A percentile compares a stretch with the other conserved stretches of the same genome.
phyloP scores from a whole-genome alignment of 1,139 yeast species.

The Pichia sp. region DNA sequence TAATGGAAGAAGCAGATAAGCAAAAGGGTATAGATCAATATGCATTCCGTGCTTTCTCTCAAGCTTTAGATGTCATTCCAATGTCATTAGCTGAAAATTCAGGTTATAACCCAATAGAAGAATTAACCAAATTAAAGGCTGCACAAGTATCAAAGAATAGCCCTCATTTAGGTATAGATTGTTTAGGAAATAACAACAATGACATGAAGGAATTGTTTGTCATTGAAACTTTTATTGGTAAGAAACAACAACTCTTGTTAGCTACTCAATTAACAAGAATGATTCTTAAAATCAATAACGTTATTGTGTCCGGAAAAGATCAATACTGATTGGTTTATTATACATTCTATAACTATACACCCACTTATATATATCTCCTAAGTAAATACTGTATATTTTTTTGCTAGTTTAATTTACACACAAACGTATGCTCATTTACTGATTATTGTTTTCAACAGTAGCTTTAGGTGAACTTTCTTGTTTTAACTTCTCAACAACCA shows the following conservation, averaged over 20 bases:
- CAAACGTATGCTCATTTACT: too few species aligned
- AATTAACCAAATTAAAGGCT: slow-evolving; percentile 79
- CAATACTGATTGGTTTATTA: slow-evolving; percentile 22
- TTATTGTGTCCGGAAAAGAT: slow-evolving; percentile 58
- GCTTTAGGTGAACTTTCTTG: slow-evolving; percentile 1
- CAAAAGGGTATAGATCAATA: slow-evolving; percentile 96
- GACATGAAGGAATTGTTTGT: slow-evolving; percentile 95
- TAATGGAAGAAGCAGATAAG: slow-evolving; percentile 87
- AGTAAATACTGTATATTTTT: slow-evolving; percentile 12
- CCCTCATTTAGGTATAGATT: slow-evolving; percentile 86
- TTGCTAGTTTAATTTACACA: too few species aligned
- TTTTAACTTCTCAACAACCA: slow-evolving; percentile 22
- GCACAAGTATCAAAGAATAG: slow-evolving; percentile 75
- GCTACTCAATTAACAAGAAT: slow-evolving; percentile 98
- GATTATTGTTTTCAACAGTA: too few species aligned
- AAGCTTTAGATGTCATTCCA: slow-evolving; percentile 89
- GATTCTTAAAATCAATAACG: slow-evolving; percentile 96
- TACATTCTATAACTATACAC: slow-evolving; percentile 1
- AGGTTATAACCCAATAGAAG: slow-evolving; percentile 91
- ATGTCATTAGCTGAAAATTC: slow-evolving; percentile 97
- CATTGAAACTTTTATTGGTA: slow-evolving; percentile 95
- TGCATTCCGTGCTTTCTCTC: slow-evolving; percentile 93
- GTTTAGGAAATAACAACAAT: slow-evolving; percentile 81
- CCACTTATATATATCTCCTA: slow-evolving; percentile 2
- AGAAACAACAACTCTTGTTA: slow-evolving; percentile 89